Evolutionary conservation across 108 stramenopile genomes (phyloP).

Genomic region (Epithemia pelagica): DNA sequence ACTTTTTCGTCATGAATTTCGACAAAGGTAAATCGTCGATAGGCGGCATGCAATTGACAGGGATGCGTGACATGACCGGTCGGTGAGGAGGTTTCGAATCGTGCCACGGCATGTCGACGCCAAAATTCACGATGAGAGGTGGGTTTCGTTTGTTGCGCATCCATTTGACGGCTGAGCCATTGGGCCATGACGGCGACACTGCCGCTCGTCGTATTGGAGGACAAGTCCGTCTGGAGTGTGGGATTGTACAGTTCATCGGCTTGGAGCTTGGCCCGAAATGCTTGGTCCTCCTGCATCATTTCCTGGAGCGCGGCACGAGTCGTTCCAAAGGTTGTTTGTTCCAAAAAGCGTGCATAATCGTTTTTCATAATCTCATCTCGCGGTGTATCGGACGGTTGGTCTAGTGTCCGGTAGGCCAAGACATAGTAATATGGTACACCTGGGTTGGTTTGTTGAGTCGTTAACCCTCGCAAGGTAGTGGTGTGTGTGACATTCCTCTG

Average conservation of each 20-base stretch:
- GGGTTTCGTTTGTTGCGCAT: not conserved
- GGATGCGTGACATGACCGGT: conserved; percentile 9
- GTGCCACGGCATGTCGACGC: conserved; percentile 3
- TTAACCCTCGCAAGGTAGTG: not conserved
- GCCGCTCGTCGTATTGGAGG: not conserved
- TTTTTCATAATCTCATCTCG: no score
- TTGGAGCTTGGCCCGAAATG: no score
- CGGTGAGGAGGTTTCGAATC: conserved; percentile 6
- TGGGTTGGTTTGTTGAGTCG: not conserved
- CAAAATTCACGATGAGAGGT: conserved; percentile 27
- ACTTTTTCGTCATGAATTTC: conserved; percentile 3
- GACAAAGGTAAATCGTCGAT: conserved; percentile 5
- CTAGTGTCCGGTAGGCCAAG: no score
- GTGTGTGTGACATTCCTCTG: not conserved
- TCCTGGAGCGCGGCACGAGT: not conserved
- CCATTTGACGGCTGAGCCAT: not conserved
- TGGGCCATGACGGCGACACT: not conserved
- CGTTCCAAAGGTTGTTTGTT: conserved; percentile 47
- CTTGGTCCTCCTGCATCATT: no score
- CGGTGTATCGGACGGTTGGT: no score
- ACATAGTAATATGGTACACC: not conserved
- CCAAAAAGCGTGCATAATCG: conserved; percentile 36
- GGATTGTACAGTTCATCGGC: not conserved
- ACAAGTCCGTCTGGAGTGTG: not conserved
- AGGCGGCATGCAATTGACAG: conserved; percentile 5